A percentile compares a stretch with the other conserved stretches of the same genome.
These are phyloP conservation scores for Trichoderma arundinaceum DNA, from an alignment of 2,329 filamentous ascomycete genomes.

Conservation along the genomic window DNA sequence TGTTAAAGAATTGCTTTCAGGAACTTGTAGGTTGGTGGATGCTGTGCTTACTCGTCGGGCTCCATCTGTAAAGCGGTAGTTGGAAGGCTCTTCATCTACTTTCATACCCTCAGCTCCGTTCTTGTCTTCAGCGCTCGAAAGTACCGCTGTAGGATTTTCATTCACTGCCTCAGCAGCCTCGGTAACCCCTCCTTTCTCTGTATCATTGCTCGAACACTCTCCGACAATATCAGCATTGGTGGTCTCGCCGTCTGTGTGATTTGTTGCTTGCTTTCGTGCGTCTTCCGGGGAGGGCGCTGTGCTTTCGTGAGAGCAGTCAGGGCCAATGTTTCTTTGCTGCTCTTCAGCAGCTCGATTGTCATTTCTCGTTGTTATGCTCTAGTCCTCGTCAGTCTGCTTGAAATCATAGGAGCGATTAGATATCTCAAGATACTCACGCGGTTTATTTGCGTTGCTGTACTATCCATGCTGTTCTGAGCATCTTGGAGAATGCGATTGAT, in stretches of 20 bases:
- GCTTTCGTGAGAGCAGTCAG: background rate
- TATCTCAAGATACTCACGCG: background rate
- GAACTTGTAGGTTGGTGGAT: background rate
- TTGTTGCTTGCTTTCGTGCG: background rate
- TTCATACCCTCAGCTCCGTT: background rate
- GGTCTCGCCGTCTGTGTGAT: background rate
- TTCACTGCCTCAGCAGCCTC: background rate
- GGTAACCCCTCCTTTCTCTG: background rate
- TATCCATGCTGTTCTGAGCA: background rate
- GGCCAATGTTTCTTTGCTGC: background rate
- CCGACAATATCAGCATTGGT: background rate
- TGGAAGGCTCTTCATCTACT: background rate
- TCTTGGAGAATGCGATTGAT: background rate
- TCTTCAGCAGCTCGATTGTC: background rate
- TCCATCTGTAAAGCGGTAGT: background rate
- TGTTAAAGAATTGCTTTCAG: background rate
- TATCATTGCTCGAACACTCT: background rate
- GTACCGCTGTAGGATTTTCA: background rate
- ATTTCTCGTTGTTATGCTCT: background rate
- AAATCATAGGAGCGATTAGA: background rate
- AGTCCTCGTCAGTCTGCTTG: background rate
- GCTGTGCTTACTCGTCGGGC: constrained; percentile 3
- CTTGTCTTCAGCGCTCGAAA: background rate
- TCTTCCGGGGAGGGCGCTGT: background rate
- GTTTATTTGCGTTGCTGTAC: background rate